Evolutionary conservation across 345 rosid genomes (phyloP).

Genomic region (Gossypioides kirkii): DNA sequence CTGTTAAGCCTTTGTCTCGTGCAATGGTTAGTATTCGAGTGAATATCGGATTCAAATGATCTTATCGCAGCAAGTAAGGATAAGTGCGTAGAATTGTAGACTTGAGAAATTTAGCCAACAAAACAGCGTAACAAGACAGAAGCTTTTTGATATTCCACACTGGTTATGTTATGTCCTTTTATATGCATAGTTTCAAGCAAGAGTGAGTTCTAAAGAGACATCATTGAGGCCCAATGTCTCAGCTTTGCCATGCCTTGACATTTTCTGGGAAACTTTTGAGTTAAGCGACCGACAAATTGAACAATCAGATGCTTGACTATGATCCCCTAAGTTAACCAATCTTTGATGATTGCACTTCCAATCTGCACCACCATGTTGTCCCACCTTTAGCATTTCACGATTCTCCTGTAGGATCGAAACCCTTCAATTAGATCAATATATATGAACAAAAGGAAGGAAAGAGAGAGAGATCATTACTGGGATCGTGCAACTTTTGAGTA

Average conservation of each 20-base stretch:
- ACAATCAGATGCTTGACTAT: constrained; percentile 12
- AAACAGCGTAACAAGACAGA: neutral
- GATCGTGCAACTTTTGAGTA: constrained; percentile 32
- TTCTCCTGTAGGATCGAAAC: constrained; percentile 8
- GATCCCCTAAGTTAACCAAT: constrained; percentile 13
- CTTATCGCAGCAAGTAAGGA: too few species aligned
- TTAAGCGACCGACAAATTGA: constrained; percentile 11
- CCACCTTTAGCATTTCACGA: constrained; percentile 1
- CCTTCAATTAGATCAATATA: neutral
- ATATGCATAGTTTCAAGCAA: constrained; percentile 24
- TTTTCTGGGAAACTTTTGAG: constrained; percentile 7
- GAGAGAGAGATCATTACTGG: neutral
- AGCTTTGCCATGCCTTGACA: constrained; percentile 18
- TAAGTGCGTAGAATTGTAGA: too few species aligned
- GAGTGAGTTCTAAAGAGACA: constrained; percentile 43
- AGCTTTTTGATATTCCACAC: neutral
- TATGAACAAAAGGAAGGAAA: neutral
- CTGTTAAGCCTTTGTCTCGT: neutral
- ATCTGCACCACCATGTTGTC: neutral
- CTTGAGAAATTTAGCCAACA: neutral
- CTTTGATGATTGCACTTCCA: neutral
- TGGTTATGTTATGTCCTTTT: neutral
- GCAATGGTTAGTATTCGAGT: neutral
- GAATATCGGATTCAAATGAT: neutral
- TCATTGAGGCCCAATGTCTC: constrained; percentile 16